These are phyloP conservation scores for Gossypium longicalyx DNA, from an alignment of 345 rosid species.

Conservation along the genomic window DNA sequence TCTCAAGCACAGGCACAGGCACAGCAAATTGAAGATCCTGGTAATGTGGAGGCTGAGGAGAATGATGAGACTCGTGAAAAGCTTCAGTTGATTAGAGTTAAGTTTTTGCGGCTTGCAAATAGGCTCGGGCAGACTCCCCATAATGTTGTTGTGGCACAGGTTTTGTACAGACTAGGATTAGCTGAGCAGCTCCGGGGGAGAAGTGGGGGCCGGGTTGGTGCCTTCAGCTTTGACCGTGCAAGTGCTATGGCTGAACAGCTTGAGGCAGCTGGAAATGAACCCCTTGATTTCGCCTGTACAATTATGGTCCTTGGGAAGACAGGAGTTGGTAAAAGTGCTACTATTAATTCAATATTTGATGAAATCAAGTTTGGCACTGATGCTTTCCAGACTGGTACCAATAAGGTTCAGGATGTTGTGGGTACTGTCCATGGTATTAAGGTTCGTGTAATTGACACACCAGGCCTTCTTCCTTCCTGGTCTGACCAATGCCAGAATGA, in stretches of 20 bases:
- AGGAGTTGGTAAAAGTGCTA: conserved; percentile 98
- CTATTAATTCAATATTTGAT: conserved; percentile 93
- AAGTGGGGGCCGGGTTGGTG: conserved; percentile 98
- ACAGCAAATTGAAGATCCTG: conserved; percentile 68
- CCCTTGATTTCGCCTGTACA: conserved; percentile 97
- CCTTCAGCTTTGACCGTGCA: conserved; percentile 97
- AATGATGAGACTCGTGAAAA: conserved; percentile 92
- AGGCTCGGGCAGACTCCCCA: conserved; percentile 99
- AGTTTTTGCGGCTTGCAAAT: conserved; percentile 91
- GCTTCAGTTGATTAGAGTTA: conserved; percentile 97
- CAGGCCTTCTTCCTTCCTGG: conserved; percentile 91
- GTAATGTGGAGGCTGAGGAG: conserved; percentile 69
- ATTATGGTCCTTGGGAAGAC: conserved; percentile 98
- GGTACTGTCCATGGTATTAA: conserved; percentile 96
- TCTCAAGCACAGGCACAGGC: conserved; percentile 44
- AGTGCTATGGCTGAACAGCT: conserved; percentile 99
- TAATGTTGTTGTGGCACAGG: conserved; percentile 99
- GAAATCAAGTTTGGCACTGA: conserved; percentile 77
- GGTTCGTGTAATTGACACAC: conserved; percentile 94
- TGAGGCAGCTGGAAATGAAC: conserved; percentile 89
- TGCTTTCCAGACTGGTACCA: conserved; percentile 87
- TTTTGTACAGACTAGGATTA: conserved; percentile 87
- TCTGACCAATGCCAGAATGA: conserved; percentile 91
- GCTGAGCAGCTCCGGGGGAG: conserved; percentile 98
- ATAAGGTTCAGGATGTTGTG: conserved; percentile 88